A percentile compares a stretch with the other conserved stretches of the same genome.
These are phyloP conservation scores for Puccinia novopanici DNA, from an alignment of 1,284 basidiomycete species.

Conservation along the genomic window DNA sequence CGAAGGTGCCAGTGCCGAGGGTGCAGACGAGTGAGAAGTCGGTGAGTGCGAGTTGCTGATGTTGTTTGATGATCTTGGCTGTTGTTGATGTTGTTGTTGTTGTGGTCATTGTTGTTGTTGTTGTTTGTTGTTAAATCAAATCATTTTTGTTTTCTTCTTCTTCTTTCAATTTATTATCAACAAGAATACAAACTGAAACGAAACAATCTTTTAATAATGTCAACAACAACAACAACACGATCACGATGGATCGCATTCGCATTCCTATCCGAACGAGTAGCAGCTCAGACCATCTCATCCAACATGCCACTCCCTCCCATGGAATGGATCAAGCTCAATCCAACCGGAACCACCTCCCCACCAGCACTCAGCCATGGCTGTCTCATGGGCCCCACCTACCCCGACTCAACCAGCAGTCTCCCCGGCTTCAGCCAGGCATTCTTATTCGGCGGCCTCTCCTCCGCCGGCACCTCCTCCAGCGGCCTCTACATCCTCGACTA, in stretches of 20 bases:
- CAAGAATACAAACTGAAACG: no score
- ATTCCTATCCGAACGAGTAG: background rate
- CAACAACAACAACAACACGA: background rate
- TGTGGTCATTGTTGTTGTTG: no score
- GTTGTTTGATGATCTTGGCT: no score
- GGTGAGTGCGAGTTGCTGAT: background rate
- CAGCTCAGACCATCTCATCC: constrained; percentile 35
- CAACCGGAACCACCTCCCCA: constrained; percentile 19
- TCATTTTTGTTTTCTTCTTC: no score
- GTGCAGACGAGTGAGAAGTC: constrained; percentile 30
- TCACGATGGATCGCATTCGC: background rate
- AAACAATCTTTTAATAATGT: background rate
- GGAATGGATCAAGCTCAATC: constrained; percentile 48
- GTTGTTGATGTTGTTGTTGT: no score
- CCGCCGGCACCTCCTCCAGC: constrained; percentile 17
- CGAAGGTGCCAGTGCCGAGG: constrained; percentile 41
- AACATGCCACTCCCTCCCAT: constrained; percentile 44
- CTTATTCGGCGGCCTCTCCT: constrained; percentile 39
- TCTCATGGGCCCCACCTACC: constrained; percentile 33
- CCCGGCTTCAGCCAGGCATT: constrained; percentile 10
- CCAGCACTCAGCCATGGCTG: constrained; percentile 34
- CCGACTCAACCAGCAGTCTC: background rate
- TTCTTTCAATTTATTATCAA: no score
- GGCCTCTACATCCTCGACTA: constrained; percentile 35
- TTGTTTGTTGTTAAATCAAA: no score